Evolutionary conservation across 2,329 filamentous ascomycete genomes (phyloP), one percentile per base, ranked within the genome.

Genomic region (Cercospora sp.): DNA sequence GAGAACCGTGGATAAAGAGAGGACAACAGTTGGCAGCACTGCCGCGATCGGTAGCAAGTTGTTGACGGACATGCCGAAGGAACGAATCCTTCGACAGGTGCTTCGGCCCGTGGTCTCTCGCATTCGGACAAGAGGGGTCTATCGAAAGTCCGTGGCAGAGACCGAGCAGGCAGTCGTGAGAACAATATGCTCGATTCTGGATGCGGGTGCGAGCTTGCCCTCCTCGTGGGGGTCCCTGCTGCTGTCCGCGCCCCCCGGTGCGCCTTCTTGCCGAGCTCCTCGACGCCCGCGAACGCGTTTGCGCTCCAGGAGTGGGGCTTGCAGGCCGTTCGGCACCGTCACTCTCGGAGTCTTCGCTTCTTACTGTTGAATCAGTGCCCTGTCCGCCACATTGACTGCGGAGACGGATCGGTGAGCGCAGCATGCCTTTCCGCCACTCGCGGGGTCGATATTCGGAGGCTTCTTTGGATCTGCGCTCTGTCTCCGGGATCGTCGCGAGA

Each of bases 381-480:
- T 40, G 10, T 40, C 37, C 10, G 10, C 37, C 10, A 40, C 10
- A 40, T 40, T 40, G 10, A 40, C 10, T 13, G 13, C 24, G 24
- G 55, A 59, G 24, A 16, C 55, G 5, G 55, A 59, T 32, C 16
- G 55, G 55, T n/a, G 55, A 59, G 55, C 55, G 55, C 55, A 7
- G 24, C 24, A 59, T 59, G 24, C 55, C 55, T 59, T 59, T 59
- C 13, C 55, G 55, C 55, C 24, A 59, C 24, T 9, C 24, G 24
- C 55, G 55, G 6, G 13, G 55, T 59, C 28, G 55, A 59, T 59
- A 59, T 59, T 59, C 59, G 30, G 59, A 61, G 34, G 59, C 59
- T 61, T 37, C 30, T 61, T 43, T 45, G 4, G 59, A 61, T 18
- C 24, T 37, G 30, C 30, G 30, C 30, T 37, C 59, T 18, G 59